A percentile compares a stretch with the other conserved stretches of the same genome.
These are phyloP conservation scores for Aspergillus indologenus DNA, from an alignment of 495 filamentous ascomycete genomes.

Conservation along the genomic window DNA sequence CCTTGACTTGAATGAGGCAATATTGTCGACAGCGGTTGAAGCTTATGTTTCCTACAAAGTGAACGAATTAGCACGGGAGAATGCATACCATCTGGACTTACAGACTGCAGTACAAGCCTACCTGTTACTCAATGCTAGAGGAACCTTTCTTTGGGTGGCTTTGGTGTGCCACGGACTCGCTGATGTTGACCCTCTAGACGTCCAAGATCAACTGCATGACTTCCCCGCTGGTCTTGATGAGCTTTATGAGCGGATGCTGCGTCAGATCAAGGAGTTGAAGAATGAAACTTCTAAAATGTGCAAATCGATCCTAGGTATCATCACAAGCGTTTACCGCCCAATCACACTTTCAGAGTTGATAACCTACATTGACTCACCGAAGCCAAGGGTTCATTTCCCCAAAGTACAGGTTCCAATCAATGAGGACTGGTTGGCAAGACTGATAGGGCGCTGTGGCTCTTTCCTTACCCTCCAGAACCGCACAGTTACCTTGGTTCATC, in stretches of 20 bases:
- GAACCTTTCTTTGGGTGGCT: constrained; percentile 39
- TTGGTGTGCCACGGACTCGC: constrained; percentile 17
- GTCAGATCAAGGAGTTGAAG: constrained; percentile 9
- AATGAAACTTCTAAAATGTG: neutral
- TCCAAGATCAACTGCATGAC: no score
- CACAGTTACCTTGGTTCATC: constrained; percentile 38
- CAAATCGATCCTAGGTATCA: neutral
- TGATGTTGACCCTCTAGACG: no score
- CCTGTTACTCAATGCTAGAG: constrained; percentile 16
- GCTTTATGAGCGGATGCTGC: constrained; percentile 20
- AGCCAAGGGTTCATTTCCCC: no score
- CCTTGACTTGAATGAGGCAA: constrained; percentile 26
- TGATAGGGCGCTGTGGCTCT: constrained; percentile 17
- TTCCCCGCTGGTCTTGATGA: no score
- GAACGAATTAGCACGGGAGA: constrained; percentile 11
- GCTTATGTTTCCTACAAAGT: constrained; percentile 36
- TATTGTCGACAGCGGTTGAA: constrained; percentile 21
- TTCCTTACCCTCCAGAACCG: constrained; percentile 24
- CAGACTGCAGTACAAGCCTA: constrained; percentile 16
- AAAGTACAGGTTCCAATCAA: no score
- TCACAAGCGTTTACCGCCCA: constrained; percentile 7
- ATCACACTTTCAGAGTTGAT: no score
- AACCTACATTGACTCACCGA: constrained; percentile 3
- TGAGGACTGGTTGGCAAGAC: no score
- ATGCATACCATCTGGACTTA: constrained; percentile 2